Evolutionary conservation across 2,329 filamentous ascomycete genomes (phyloP).

Genomic region (Paramyrothecium roridum): DNA sequence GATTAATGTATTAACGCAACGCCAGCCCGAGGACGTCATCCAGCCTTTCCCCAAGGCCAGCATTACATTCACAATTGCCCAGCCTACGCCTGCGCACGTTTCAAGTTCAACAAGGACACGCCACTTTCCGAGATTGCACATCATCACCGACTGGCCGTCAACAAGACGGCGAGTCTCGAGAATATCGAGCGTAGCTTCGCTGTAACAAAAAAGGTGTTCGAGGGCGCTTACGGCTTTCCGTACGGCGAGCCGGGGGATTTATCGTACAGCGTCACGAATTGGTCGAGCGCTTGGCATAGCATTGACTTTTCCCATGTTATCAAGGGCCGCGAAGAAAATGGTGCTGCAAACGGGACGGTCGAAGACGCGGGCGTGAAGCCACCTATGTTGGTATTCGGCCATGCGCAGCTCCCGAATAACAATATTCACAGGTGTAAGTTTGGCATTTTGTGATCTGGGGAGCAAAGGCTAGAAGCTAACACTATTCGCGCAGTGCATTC

Average conservation of each 20-base stretch:
- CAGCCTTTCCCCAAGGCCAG: slow-evolving; percentile 4
- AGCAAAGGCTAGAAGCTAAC: slow-evolving; percentile 6
- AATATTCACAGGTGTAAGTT: not conserved
- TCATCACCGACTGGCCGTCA: slow-evolving; percentile 8
- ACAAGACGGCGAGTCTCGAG: slow-evolving; percentile 20
- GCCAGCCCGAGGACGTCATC: slow-evolving; percentile 11
- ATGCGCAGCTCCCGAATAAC: slow-evolving; percentile 5
- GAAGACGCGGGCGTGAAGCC: not conserved
- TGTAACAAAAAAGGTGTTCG: slow-evolving; percentile 5
- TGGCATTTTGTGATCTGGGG: not conserved
- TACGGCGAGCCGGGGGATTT: slow-evolving; percentile 13
- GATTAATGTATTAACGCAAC: not conserved
- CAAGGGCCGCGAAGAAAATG: not conserved
- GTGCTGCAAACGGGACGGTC: not conserved
- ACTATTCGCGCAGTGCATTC: slow-evolving; percentile 1
- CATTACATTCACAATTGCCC: slow-evolving; percentile 14
- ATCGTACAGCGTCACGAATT: slow-evolving; percentile 10
- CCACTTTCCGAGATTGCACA: slow-evolving; percentile 11
- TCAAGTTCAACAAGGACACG: slow-evolving; percentile 7
- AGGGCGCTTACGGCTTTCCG: slow-evolving; percentile 3
- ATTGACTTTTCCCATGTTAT: slow-evolving; percentile 10
- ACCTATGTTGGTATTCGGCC: slow-evolving; percentile 9
- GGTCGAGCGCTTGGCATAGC: slow-evolving; percentile 11
- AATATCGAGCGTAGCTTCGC: slow-evolving; percentile 7
- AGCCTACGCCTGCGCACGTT: not conserved